Conservation (phyloP, 768 basidiomycete species). For the Lanmaoa pseudosensibilis region DNA sequence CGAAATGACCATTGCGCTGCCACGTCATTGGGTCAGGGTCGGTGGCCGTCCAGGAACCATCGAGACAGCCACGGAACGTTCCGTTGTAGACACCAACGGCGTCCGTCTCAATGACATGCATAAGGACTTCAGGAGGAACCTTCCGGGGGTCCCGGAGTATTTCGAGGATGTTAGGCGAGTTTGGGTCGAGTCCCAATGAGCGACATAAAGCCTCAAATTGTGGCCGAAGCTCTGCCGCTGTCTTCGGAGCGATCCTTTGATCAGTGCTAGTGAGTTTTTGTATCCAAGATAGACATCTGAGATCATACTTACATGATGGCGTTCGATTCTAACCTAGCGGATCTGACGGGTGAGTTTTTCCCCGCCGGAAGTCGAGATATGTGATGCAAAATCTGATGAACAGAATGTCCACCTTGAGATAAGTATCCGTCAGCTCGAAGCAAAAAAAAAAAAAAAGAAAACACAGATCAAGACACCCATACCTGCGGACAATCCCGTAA, state of each 20-base stretch:
- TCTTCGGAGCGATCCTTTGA: conserved; percentile 53
- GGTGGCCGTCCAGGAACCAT: conserved; percentile 54
- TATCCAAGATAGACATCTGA: not conserved
- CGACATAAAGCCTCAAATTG: conserved; percentile 65
- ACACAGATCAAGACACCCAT: not conserved
- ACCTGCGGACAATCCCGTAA: conserved; percentile 72
- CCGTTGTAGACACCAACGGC: conserved; percentile 51
- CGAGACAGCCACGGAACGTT: conserved; percentile 67
- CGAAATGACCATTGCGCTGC: conserved; percentile 63
- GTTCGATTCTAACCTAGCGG: conserved; percentile 71
- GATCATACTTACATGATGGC: conserved; percentile 55
- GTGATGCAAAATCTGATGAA: conserved; percentile 71
- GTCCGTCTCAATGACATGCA: conserved; percentile 57
- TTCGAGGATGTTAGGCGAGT: conserved; percentile 45
- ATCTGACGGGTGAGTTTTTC: conserved; percentile 59
- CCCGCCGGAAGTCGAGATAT: conserved; percentile 60
- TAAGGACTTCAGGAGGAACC: conserved; percentile 51
- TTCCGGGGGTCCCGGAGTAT: conserved; percentile 48
- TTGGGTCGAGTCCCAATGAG: conserved; percentile 54
- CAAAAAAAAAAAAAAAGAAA: not conserved
- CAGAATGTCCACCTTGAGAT: conserved; percentile 61
- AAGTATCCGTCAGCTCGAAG: not conserved
- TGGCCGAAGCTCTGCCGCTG: conserved; percentile 52
- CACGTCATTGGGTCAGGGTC: conserved; percentile 63
- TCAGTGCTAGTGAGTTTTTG: not conserved